phyloP scores from a whole-genome alignment of 495 filamentous ascomycete species.

The Barbatosphaeria neglecta region DNA sequence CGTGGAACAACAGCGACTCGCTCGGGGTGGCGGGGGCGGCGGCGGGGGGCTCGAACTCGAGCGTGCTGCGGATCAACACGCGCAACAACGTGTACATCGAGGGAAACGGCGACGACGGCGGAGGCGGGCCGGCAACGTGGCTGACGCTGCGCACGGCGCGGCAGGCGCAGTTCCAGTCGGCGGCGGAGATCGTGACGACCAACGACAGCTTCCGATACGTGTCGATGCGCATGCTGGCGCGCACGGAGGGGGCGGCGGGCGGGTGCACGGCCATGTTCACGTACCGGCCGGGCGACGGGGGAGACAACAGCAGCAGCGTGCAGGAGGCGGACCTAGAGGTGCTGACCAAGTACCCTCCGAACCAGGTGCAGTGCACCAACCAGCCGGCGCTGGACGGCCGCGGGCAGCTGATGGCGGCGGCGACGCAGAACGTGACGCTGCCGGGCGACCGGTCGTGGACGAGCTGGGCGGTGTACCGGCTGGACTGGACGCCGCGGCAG shows the following conservation, averaged over 20 bases:
- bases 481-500: slow-evolving; percentile 54
- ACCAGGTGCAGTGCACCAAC: slow-evolving; percentile 59
- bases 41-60: slow-evolving; percentile 31
- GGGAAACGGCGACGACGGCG: slow-evolving; percentile 19
- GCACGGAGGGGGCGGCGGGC: slow-evolving; percentile 40
- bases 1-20: slow-evolving; percentile 38
- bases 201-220: slow-evolving; percentile 43
- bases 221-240: slow-evolving; percentile 50
- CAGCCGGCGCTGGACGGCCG: slow-evolving; percentile 43
- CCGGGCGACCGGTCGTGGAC: slow-evolving; percentile 43
- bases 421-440: slow-evolving; percentile 35
- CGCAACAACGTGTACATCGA: slow-evolving; percentile 56
- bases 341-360: slow-evolving; percentile 44
- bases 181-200: slow-evolving; percentile 53
- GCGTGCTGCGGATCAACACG: slow-evolving; percentile 47
- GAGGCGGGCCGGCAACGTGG: slow-evolving; percentile 34
- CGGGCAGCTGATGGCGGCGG: slow-evolving; percentile 33
- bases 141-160: slow-evolving; percentile 53
- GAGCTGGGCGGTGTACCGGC: slow-evolving; percentile 56
- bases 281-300: slow-evolving; percentile 20
- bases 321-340: slow-evolving; percentile 75
- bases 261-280: slow-evolving; percentile 66
- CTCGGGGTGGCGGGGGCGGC: slow-evolving; percentile 17
- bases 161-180: slow-evolving; percentile 42
- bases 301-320: slow-evolving; percentile 24